Conservation (phyloP, 139 green algal genomes). For the Coelastrella sp. region DNA sequence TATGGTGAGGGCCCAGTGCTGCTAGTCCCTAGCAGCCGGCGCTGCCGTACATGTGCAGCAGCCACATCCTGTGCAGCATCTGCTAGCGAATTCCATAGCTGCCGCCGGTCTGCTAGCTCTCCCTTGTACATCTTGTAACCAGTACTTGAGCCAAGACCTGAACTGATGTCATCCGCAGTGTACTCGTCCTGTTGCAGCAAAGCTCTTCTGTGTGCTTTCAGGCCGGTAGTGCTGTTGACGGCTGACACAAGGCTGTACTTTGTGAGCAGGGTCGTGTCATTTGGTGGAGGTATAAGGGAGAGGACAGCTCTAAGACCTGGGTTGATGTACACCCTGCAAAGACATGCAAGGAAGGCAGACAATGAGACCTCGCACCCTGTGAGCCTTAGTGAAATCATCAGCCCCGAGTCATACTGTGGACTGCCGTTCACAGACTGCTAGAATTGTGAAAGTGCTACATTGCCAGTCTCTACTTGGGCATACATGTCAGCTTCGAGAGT, state of each 20-base stretch:
- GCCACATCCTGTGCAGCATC: no score
- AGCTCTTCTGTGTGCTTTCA: not conserved
- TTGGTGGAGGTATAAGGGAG: not conserved
- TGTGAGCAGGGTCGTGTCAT: not conserved
- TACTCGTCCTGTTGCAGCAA: not conserved
- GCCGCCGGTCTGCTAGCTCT: no score
- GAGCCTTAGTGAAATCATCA: not conserved
- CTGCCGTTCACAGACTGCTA: no score
- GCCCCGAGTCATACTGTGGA: not conserved
- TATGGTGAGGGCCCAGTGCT: no score
- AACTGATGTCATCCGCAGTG: not conserved
- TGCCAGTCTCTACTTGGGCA: no score
- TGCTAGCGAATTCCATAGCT: no score
- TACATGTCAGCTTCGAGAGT: no score
- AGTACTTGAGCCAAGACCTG: not conserved
- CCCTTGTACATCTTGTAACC: not conserved
- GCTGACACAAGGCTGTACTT: slow-evolving; percentile 8
- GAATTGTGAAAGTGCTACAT: no score
- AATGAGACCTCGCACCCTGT: not conserved
- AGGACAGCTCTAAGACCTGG: not conserved
- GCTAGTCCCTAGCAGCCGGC: no score
- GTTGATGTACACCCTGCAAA: not conserved
- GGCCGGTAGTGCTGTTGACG: not conserved
- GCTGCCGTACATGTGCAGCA: no score
- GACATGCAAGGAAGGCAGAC: not conserved